Conservation (phyloP, 1,139 yeast genomes). For the Hanseniaspora gamundiae region DNA sequence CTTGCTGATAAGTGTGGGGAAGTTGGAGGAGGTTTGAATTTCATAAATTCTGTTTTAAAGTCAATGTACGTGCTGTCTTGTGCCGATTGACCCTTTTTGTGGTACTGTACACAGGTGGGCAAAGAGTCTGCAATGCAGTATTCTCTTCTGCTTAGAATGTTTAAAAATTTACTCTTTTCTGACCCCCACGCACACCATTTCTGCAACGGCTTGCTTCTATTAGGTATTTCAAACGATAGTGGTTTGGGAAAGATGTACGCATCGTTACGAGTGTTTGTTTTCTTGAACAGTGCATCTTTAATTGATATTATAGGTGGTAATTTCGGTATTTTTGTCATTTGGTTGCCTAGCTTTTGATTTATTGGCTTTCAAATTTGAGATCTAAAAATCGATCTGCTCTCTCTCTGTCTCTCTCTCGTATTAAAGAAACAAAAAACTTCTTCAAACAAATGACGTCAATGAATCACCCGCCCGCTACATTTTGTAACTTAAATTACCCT, state of each 20-base stretch:
- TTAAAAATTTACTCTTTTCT: conserved; percentile 18
- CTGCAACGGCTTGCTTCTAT: conserved; percentile 11
- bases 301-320: conserved; percentile 7
- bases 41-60: conserved; percentile 39
- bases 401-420: background rate
- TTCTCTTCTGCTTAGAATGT: conserved; percentile 16
- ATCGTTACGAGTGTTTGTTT: conserved; percentile 16
- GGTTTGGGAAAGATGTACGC: conserved; percentile 18
- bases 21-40: conserved; percentile 52
- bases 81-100: background rate
- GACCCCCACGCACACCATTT: conserved; percentile 25
- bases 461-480: background rate
- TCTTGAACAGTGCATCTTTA: conserved; percentile 18
- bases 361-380: background rate
- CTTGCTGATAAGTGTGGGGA: conserved; percentile 80
- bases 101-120: conserved; percentile 18
- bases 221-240: conserved; percentile 20
- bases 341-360: background rate
- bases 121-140: conserved; percentile 16
- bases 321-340: no score
- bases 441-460: no score
- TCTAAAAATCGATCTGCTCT: no score
- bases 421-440: background rate
- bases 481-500: no score
- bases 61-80: background rate